Base-by-base conservation (phyloP, 331 rosid genomes). In the Malus hybrid region DNA sequence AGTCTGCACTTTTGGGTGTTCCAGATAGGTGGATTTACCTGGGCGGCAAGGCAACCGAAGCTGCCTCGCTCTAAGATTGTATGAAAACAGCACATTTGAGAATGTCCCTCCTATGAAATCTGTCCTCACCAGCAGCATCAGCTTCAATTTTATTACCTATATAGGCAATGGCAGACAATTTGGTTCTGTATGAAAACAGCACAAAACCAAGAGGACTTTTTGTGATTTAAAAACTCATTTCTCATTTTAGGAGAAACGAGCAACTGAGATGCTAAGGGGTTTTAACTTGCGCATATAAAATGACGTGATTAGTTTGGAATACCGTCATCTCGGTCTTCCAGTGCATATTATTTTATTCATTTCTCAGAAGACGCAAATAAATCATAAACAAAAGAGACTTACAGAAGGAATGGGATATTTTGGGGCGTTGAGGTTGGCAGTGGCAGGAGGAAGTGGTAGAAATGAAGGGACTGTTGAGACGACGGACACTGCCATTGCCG, bases 401-500 rank as follows among this genome's bases (percentile, higher is more conserved):
- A 95, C 97, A 16, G 80, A 65, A 75, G 67, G 82, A 66, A 83
- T 80, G 39, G 85, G 85, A 83, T 34, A 48, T 85, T 78, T 69
- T 76, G 87, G 8, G 80, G 78, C 67, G 73, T 55, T 60, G 73
- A 71, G 76, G 48, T 78, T 79, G 78, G 71, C 74, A 57, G 78
- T 79, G 78, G 71, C 63, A 57, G 77, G 84, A 78, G 82, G 61
- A 46, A 89, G 81, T 33, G 90, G 84, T 80, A 80, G 83, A 65
- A 83, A 72, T 42, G 90, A 75, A 70, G 91, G 83, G 55, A 80
- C n/a, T 42, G 96, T 80, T 24, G 92, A 92, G 76, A 90, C 88
- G 79, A 92, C 86, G 69, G 97, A 95, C 73, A 92, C 76, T 65
- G 83, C 93, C 99, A 92, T 94, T 79, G 81, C 55, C 39, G 13